These are phyloP conservation scores for Strobilomyces confusus DNA, from an alignment of 768 basidiomycete genomes.

Conservation along the genomic window DNA sequence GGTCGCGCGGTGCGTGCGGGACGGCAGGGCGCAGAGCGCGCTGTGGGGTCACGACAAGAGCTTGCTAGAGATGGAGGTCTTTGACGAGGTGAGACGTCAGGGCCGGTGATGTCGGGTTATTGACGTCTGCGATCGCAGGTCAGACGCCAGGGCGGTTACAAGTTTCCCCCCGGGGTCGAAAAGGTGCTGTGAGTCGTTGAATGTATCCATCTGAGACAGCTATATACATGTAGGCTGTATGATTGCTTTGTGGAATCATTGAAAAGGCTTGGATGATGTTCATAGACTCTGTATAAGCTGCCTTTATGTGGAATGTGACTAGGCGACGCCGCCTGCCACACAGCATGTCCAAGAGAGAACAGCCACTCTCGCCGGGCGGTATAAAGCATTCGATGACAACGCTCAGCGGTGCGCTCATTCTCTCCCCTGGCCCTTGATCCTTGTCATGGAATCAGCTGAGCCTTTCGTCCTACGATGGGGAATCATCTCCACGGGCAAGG, in stretches of 20 bases:
- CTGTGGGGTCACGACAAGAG: slow-evolving; percentile 80
- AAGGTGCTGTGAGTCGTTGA: slow-evolving; percentile 26
- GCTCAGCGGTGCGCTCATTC: not conserved
- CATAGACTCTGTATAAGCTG: too few species aligned
- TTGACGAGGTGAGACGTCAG: slow-evolving; percentile 63
- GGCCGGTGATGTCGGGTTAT: slow-evolving; percentile 6
- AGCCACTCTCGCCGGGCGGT: too few species aligned
- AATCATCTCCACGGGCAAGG: slow-evolving; percentile 81
- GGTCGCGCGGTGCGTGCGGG: slow-evolving; percentile 71
- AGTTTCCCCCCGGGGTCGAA: slow-evolving; percentile 61
- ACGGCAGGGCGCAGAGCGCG: slow-evolving; percentile 69
- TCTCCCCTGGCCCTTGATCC: not conserved
- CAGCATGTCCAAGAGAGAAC: too few species aligned
- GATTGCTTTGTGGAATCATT: too few species aligned
- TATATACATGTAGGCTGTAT: too few species aligned
- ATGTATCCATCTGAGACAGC: too few species aligned
- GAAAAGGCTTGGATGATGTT: too few species aligned
- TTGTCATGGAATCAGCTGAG: slow-evolving; percentile 22
- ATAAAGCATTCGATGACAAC: too few species aligned
- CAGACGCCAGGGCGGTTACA: slow-evolving; percentile 63
- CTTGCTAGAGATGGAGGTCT: slow-evolving; percentile 74
- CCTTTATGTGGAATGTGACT: too few species aligned
- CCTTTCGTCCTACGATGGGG: slow-evolving; percentile 71
- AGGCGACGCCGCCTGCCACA: too few species aligned
- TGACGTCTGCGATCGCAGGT: slow-evolving; percentile 39